Evolutionary conservation across 805 yeast genomes (phyloP).

Genomic region (Millerago galiae): DNA sequence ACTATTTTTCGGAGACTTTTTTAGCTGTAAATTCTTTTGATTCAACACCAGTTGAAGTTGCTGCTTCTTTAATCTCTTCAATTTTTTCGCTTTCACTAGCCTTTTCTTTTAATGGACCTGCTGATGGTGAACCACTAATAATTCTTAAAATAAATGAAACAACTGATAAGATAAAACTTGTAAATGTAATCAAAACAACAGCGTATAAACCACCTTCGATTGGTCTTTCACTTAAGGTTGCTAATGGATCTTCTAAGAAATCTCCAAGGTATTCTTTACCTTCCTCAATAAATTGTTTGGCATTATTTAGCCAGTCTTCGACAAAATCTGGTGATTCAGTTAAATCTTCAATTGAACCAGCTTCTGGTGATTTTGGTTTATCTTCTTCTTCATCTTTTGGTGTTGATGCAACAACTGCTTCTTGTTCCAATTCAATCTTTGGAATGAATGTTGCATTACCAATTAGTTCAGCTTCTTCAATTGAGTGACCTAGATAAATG

Average conservation of each 20-base stretch:
- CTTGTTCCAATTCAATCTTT: slow-evolving; percentile 46
- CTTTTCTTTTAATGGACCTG: neutral
- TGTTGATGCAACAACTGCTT: slow-evolving; percentile 32
- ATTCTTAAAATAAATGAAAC: slow-evolving; percentile 29
- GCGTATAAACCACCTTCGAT: slow-evolving; percentile 44
- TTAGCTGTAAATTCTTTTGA: neutral
- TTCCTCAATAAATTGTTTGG: slow-evolving; percentile 1
- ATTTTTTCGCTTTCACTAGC: neutral
- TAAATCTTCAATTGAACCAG: neutral
- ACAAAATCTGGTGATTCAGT: neutral
- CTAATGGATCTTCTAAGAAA: slow-evolving; percentile 39
- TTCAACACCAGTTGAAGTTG: slow-evolving; percentile 9
- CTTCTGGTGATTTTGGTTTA: slow-evolving; percentile 24
- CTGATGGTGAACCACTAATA: slow-evolving; percentile 13
- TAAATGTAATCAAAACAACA: slow-evolving; percentile 32
- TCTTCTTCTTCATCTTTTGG: slow-evolving; percentile 25
- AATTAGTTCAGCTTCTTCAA: slow-evolving; percentile 75
- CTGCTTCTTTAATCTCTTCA: slow-evolving; percentile 12
- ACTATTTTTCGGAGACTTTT: neutral
- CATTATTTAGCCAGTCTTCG: neutral
- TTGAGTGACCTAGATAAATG: slow-evolving; percentile 76
- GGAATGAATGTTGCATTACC: slow-evolving; percentile 71
- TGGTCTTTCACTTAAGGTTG: slow-evolving; percentile 40
- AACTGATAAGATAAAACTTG: slow-evolving; percentile 38
- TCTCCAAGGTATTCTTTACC: slow-evolving; percentile 32